Evolutionary conservation across 2,329 filamentous ascomycete genomes (phyloP).

Genomic region (Ceratocystis destructans): DNA sequence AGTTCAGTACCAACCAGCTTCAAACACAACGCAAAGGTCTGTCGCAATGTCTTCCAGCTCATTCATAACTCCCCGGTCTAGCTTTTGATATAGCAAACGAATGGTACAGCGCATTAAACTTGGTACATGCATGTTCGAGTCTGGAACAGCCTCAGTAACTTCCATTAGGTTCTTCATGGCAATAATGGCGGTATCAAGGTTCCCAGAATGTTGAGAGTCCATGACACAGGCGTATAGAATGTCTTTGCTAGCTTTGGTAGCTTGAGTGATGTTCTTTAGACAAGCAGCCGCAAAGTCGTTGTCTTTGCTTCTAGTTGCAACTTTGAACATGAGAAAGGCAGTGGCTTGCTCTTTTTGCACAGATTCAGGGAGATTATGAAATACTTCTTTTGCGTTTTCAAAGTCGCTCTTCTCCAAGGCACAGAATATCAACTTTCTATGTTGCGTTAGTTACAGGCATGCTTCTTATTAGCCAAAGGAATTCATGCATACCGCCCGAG

Average conservation of each 20-base stretch:
- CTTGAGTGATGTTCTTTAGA: constrained; percentile 45
- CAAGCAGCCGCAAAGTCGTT: constrained; percentile 46
- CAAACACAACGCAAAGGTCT: constrained; percentile 42
- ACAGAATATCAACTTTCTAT: constrained; percentile 60
- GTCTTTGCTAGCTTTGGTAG: constrained; percentile 36
- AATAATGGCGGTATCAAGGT: constrained; percentile 41
- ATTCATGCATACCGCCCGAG: constrained; percentile 42
- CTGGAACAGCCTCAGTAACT: constrained; percentile 21
- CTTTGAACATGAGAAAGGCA: constrained; percentile 61
- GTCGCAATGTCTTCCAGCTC: constrained; percentile 25
- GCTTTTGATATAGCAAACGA: constrained; percentile 33
- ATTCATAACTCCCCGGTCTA: constrained; percentile 25
- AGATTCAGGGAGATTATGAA: constrained; percentile 44
- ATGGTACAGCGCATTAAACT: constrained; percentile 38
- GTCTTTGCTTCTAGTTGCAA: constrained; percentile 48
- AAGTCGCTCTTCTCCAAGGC: constrained; percentile 46
- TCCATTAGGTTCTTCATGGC: constrained; percentile 28
- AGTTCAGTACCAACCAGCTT: constrained; percentile 28
- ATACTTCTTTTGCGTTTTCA: constrained; percentile 38
- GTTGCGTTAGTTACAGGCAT: not conserved
- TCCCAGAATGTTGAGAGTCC: constrained; percentile 55
- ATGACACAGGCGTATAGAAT: constrained; percentile 69
- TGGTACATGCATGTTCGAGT: constrained; percentile 25
- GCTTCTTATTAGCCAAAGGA: not conserved
- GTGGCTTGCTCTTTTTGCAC: constrained; percentile 50